These are phyloP conservation scores for Aspergillus indologenus DNA, from an alignment of 495 filamentous ascomycete species.

Conservation along the genomic window DNA sequence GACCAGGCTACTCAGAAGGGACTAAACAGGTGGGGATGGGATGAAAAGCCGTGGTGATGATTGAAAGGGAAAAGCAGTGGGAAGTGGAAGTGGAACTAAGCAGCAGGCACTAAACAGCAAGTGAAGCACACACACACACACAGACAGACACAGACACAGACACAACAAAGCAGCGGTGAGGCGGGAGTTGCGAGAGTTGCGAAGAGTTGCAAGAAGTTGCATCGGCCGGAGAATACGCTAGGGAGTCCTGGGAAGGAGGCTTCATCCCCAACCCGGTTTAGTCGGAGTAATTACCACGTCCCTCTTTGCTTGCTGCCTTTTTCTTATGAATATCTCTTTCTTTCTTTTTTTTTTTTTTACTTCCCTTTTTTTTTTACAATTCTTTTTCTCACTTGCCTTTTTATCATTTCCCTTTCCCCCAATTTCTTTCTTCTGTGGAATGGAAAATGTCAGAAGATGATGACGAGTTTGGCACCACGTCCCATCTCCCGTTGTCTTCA, in stretches of 20 bases:
- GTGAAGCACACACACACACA: too few species aligned
- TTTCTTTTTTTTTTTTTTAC: background rate
- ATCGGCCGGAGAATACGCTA: slow-evolving; percentile 38
- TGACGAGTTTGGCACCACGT: too few species aligned
- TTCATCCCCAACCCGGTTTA: slow-evolving; percentile 13
- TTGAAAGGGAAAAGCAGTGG: too few species aligned
- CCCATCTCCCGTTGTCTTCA: too few species aligned
- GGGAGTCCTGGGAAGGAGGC: slow-evolving; percentile 29
- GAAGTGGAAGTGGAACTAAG: too few species aligned
- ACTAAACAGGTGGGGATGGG: slow-evolving; percentile 6
- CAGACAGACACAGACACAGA: too few species aligned
- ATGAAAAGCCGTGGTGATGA: slow-evolving; percentile 31
- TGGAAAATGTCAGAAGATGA: too few species aligned
- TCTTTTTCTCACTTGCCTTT: background rate
- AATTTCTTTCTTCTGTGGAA: background rate
- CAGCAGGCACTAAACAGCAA: too few species aligned
- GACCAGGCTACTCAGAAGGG: background rate
- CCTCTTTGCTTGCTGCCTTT: background rate
- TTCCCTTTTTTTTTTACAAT: too few species aligned
- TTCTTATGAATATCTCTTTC: background rate
- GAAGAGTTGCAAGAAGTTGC: slow-evolving; percentile 16
- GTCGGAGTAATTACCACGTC: background rate
- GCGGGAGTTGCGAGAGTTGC: slow-evolving; percentile 5
- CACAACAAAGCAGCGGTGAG: slow-evolving; percentile 50
- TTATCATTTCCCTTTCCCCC: background rate